These are phyloP conservation scores for Dendrothele bispora DNA, from an alignment of 768 basidiomycete genomes.

Conservation along the genomic window DNA sequence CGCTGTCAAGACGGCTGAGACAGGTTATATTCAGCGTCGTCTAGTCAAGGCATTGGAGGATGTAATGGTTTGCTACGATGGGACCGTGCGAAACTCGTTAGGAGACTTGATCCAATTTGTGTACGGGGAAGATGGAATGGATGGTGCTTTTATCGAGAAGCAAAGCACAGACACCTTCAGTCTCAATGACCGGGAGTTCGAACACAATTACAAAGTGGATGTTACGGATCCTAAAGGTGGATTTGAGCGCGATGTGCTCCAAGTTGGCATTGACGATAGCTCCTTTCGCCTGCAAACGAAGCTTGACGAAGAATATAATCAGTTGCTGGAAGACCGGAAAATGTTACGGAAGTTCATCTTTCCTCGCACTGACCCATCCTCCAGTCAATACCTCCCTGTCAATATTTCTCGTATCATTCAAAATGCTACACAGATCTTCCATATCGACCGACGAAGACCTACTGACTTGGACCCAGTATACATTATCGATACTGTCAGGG, in stretches of 20 bases:
- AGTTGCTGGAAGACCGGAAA: slow-evolving; percentile 71
- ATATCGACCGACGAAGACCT: slow-evolving; percentile 91
- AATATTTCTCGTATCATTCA: slow-evolving; percentile 95
- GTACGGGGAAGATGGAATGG: slow-evolving; percentile 99
- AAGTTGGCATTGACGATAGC: slow-evolving; percentile 85
- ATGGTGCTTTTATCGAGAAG: slow-evolving; percentile 95
- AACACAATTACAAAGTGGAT: slow-evolving; percentile 93
- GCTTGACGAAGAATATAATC: slow-evolving; percentile 66
- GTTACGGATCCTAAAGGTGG: slow-evolving; percentile 81
- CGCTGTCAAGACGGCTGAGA: slow-evolving; percentile 99
- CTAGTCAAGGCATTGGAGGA: slow-evolving; percentile 98
- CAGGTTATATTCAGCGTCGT: slow-evolving; percentile 97
- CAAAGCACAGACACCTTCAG: slow-evolving; percentile 91
- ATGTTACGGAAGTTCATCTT: slow-evolving; percentile 83
- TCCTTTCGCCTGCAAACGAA: slow-evolving; percentile 65
- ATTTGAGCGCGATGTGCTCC: slow-evolving; percentile 77
- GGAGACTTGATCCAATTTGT: slow-evolving; percentile 96
- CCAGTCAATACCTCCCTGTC: slow-evolving; percentile 88
- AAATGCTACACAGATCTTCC: slow-evolving; percentile 95
- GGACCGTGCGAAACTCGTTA: slow-evolving; percentile 95
- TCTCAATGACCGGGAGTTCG: slow-evolving; percentile 79
- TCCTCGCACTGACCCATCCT: slow-evolving; percentile 66
- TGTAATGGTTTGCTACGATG: slow-evolving; percentile 96
- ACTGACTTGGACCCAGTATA: slow-evolving; percentile 89
- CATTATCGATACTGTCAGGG: slow-evolving; percentile 77